Percentiles rank a stretch among this genome's conserved stretches.
Evolutionary conservation across 345 rosid genomes (phyloP).

Genomic region (Citrus hindsii): DNA sequence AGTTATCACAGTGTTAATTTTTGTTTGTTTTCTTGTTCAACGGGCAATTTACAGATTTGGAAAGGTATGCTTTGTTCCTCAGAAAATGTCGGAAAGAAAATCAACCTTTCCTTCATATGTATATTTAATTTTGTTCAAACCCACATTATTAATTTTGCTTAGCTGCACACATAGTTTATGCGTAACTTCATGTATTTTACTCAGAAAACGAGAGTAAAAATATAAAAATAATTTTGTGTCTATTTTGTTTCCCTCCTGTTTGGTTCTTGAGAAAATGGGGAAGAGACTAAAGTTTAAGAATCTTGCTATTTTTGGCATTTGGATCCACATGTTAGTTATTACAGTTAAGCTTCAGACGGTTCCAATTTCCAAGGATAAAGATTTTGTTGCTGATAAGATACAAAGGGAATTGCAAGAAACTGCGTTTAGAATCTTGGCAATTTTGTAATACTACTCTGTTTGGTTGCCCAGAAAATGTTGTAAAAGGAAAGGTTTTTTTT

Average conservation of each 20-base stretch:
- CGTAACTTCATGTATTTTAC: too few species aligned
- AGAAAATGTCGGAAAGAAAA: not conserved
- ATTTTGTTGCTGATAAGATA: constrained; percentile 6
- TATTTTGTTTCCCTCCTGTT: not conserved
- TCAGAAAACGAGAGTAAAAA: too few species aligned
- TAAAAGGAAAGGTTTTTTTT: not conserved
- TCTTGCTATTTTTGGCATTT: not conserved
- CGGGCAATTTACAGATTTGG: constrained; percentile 88
- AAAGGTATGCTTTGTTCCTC: constrained; percentile 37
- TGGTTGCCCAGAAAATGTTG: not conserved
- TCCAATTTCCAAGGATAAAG: not conserved
- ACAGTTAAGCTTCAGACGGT: not conserved
- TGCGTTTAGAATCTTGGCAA: not conserved
- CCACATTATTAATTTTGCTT: not conserved
- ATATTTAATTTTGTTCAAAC: not conserved
- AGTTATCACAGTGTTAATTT: constrained; percentile 68
- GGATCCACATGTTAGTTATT: not conserved
- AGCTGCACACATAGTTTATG: not conserved
- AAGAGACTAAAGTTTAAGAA: not conserved
- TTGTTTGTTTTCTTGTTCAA: constrained; percentile 65
- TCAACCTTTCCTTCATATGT: not conserved
- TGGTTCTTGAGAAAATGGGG: not conserved
- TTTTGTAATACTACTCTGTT: not conserved
- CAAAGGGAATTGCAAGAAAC: not conserved
- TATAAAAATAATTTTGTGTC: too few species aligned